Base-by-base conservation (phyloP, 2,329 filamentous ascomycete species). In the Pseudohalonectria lignicola region DNA sequence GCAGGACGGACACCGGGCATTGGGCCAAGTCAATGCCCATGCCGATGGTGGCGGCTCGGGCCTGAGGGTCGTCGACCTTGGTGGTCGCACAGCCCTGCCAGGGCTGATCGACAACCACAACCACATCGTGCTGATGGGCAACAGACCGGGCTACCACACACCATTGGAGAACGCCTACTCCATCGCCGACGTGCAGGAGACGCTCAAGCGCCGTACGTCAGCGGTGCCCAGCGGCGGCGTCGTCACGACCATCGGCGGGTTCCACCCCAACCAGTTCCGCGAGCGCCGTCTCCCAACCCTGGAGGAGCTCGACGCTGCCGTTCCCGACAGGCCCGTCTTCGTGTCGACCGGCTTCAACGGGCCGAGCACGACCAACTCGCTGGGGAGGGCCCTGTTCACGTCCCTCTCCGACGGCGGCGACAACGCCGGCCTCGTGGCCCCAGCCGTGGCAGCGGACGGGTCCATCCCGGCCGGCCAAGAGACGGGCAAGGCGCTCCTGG, bases 31-130 rank as follows among this genome's bases (percentile, higher is more conserved):
- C n/a, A n/a, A n/a, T n/a, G 4, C 32, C 43, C 2, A 20, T 28
- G 2, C 29, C 34, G 16, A 46, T 45, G 32, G 36, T 28, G 29
- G 29, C 23, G 6, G 5, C 37, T 13, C 46, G 45, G n/a, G 35
- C n/a, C 9, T 11, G 8, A 33, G 20, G 12, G 4, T 18, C 16
- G 31, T 53, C 23, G 46, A 54, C 41, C 40, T 54, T 8, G 19
- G 41, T 9, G 48, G 47, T 4, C 47, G 42, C n/a, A 33, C 47
- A 2, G 44, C 48, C 3, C 34, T 52, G 10, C 49, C 52, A 1
- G 52, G 52, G 1, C 41, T 54, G 12, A 48, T 54, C 39, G 50
- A 53, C 42, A 45, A 47, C 34, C 52, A 54, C 41, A 53, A 52
- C 41, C 49, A 54, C 40, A 45, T 52, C 13, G 50, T 54, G 15